Conservation (phyloP, 2,329 filamentous ascomycete species). For the Colletotrichum sp. region DNA sequence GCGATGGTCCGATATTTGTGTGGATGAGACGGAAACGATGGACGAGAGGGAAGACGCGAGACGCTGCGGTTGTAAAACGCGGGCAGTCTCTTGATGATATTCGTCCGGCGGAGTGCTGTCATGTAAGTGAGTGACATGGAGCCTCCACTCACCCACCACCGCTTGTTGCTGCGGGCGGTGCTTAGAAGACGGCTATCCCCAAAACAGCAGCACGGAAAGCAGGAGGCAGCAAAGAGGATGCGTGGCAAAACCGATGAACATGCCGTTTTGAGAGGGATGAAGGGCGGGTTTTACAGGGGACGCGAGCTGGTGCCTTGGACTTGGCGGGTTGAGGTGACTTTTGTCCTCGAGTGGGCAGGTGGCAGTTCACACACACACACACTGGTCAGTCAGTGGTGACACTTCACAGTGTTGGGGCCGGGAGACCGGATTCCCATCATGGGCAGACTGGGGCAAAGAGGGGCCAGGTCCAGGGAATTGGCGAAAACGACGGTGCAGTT, state of each 20-base stretch:
- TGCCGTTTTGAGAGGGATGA: neutral
- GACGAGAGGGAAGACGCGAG: neutral
- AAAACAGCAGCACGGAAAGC: neutral
- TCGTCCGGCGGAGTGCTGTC: neutral
- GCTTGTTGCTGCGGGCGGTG: neutral
- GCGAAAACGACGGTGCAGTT: conserved; percentile 10
- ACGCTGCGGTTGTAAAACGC: neutral
- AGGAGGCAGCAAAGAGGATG: neutral
- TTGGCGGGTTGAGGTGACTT: neutral
- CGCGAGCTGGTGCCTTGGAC: conserved; percentile 2
- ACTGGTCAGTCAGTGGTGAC: neutral
- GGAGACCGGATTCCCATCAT: neutral
- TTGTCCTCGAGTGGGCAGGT: neutral
- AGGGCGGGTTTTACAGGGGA: neutral
- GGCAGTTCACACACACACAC: neutral
- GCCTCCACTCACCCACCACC: neutral
- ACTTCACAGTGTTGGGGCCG: neutral
- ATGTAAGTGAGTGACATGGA: neutral
- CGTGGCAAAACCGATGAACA: conserved; percentile 1
- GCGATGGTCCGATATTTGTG: neutral
- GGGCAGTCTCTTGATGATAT: neutral
- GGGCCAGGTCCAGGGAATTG: neutral
- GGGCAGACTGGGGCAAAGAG: neutral
- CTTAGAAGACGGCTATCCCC: neutral
- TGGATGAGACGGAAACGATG: neutral